A percentile compares a stretch with the other conserved stretches of the same genome.
phyloP scores from a whole-genome alignment of 495 filamentous ascomycete genomes.

The Podospora bellae-mahoneyi region DNA sequence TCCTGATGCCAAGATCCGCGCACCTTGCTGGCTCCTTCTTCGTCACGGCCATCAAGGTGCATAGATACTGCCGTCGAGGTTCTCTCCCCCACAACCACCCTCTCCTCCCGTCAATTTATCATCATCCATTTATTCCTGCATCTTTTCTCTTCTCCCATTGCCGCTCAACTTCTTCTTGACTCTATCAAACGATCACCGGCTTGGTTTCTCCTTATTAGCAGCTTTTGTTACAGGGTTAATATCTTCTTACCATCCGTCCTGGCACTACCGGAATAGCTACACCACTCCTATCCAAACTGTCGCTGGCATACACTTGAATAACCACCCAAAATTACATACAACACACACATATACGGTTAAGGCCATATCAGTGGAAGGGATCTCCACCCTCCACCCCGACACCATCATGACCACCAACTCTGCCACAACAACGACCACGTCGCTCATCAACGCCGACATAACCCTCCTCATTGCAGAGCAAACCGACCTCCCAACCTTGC shows the following conservation, averaged over 20 bases:
- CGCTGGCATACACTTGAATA: too few species aligned
- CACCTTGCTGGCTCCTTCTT: constrained; percentile 1
- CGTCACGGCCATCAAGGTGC: constrained; percentile 8
- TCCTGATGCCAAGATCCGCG: not conserved
- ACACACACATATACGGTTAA: too few species aligned
- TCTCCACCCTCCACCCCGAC: not conserved
- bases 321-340: too few species aligned
- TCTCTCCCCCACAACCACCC: not conserved
- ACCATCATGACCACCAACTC: not conserved
- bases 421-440: not conserved
- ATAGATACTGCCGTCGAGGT: not conserved
- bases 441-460: constrained; percentile 22
- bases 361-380: not conserved
- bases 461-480: constrained; percentile 29
- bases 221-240: not conserved
- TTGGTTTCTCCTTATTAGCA: not conserved
- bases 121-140: not conserved
- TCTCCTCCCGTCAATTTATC: not conserved
- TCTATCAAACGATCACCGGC: not conserved
- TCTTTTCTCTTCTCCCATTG: not conserved
- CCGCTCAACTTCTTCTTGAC: not conserved
- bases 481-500: constrained; percentile 22
- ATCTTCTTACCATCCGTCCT: too few species aligned
- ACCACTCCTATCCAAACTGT: too few species aligned
- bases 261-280: not conserved